phyloP scores from a whole-genome alignment of 1,284 basidiomycete species.

The Dichomitus squalens region DNA sequence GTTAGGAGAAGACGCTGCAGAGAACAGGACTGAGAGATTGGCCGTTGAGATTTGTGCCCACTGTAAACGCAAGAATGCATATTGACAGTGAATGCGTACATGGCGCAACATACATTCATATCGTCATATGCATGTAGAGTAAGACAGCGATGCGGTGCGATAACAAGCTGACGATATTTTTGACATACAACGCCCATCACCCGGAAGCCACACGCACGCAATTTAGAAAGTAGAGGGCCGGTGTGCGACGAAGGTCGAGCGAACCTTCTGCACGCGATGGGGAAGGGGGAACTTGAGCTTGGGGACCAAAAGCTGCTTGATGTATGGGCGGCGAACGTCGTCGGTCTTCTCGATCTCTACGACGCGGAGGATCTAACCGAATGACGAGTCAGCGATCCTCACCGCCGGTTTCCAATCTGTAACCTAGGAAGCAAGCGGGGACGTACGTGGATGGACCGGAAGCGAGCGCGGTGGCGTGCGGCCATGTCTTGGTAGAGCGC shows the following conservation, averaged over 20 bases:
- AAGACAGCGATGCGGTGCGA: constrained; percentile 10
- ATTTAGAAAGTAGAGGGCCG: constrained; percentile 69
- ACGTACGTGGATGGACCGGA: constrained; percentile 95
- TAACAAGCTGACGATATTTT: constrained; percentile 19
- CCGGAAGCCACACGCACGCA: constrained; percentile 2
- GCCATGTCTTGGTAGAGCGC: constrained; percentile 99
- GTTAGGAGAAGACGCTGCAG: too few species aligned
- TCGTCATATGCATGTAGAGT: constrained; percentile 24
- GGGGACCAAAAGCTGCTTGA: constrained; percentile 93
- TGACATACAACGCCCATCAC: constrained; percentile 13
- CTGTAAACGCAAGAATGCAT: too few species aligned
- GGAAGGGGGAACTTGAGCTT: constrained; percentile 98
- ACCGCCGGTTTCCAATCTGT: too few species aligned
- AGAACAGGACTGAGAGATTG: too few species aligned
- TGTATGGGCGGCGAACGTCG: constrained; percentile 94
- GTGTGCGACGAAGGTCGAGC: constrained; percentile 73
- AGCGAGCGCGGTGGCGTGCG: constrained; percentile 97
- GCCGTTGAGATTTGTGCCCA: too few species aligned
- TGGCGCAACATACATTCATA: constrained; percentile 25
- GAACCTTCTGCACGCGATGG: constrained; percentile 80
- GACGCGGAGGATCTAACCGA: constrained; percentile 82
- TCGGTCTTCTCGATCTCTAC: constrained; percentile 92
- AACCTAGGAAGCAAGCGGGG: constrained; percentile 11
- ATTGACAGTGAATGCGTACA: too few species aligned
- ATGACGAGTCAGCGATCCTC: background rate